Evolutionary conservation across 2,329 filamentous ascomycete genomes (phyloP).

Genomic region (Claviceps cyperi): DNA sequence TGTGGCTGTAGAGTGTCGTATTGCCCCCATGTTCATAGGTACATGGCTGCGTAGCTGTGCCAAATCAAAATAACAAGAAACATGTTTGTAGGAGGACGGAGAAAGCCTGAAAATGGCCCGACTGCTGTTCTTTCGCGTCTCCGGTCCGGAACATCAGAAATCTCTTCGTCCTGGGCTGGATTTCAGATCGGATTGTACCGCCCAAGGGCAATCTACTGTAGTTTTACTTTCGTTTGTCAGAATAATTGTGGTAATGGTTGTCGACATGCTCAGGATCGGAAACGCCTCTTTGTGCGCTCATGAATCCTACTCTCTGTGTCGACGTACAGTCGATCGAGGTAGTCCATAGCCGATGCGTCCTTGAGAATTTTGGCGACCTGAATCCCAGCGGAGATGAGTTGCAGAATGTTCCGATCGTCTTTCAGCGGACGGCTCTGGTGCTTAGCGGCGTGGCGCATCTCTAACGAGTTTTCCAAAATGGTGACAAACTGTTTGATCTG

Average conservation of each 20-base stretch:
- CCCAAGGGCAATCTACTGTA: background rate
- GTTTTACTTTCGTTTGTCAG: background rate
- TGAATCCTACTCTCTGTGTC: constrained; percentile 68
- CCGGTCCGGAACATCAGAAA: background rate
- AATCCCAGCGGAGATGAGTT: constrained; percentile 74
- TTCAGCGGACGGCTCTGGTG: constrained; percentile 72
- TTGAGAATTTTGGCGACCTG: constrained; percentile 81
- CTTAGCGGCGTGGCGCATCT: constrained; percentile 75
- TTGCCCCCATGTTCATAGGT: background rate
- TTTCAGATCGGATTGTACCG: background rate
- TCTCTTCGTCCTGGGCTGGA: background rate
- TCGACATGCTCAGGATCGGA: constrained; percentile 13
- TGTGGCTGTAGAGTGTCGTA: background rate
- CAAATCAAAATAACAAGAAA: background rate
- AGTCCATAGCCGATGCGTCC: constrained; percentile 71
- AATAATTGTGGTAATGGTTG: constrained; percentile 9
- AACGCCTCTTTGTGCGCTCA: constrained; percentile 36
- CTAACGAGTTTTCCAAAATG: constrained; percentile 73
- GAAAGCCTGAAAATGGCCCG: background rate
- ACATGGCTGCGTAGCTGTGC: background rate
- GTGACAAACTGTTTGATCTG: constrained; percentile 88
- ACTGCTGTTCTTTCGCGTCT: background rate
- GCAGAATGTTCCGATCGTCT: constrained; percentile 77
- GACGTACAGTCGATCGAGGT: constrained; percentile 68
- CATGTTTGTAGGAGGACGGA: background rate